Conservation (phyloP, 495 filamentous ascomycete genomes). For the Neurospora sublineolata region DNA sequence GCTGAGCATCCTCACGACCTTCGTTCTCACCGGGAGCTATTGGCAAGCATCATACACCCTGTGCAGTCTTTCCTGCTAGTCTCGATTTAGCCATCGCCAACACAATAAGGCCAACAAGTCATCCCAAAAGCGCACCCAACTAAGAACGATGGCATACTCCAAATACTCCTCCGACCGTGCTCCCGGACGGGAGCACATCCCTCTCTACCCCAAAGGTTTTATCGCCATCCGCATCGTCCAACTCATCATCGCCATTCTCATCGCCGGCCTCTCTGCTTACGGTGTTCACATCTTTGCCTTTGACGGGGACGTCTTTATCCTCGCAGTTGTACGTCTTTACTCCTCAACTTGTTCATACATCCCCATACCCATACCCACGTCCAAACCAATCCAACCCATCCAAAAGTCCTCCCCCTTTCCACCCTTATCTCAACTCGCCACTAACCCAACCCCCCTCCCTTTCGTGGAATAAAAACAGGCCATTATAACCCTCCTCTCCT, state of each 20-base stretch:
- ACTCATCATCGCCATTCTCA: constrained; percentile 48
- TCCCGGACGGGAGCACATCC: constrained; percentile 32
- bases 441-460: neutral
- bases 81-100: neutral
- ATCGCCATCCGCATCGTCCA: constrained; percentile 52
- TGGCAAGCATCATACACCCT: neutral
- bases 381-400: neutral
- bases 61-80: neutral
- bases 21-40: neutral
- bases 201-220: constrained; percentile 34
- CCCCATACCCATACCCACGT: neutral
- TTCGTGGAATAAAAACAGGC: constrained; percentile 14
- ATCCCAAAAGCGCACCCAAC: neutral
- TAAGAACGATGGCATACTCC: neutral
- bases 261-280: constrained; percentile 58
- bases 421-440: neutral
- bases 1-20: neutral
- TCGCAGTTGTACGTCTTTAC: constrained; percentile 29
- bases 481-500: constrained; percentile 26
- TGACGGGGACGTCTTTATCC: constrained; percentile 20
- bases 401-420: neutral
- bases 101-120: neutral
- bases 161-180: constrained; percentile 18
- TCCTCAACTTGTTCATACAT: neutral
- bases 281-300: constrained; percentile 28